Conservation (phyloP, 768 basidiomycete genomes). For the Tricholoma matsutake region DNA sequence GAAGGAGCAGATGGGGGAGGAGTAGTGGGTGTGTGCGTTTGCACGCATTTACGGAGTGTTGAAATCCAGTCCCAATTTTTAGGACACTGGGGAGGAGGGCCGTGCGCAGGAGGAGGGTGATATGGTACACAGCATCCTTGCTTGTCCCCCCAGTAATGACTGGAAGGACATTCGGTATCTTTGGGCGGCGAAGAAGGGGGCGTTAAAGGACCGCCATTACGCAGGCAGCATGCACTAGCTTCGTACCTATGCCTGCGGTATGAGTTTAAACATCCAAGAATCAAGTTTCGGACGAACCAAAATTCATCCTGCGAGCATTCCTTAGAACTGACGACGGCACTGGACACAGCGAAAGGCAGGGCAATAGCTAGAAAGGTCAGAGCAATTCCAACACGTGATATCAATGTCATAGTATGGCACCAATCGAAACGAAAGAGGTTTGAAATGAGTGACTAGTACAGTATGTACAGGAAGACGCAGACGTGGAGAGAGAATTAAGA, state of each 20-base stretch:
- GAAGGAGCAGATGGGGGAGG: constrained; percentile 38
- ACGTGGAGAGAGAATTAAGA: background rate
- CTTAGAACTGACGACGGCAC: constrained; percentile 15
- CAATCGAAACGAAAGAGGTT: background rate
- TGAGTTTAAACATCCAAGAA: constrained; percentile 12
- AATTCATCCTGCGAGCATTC: constrained; percentile 30
- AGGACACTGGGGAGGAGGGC: constrained; percentile 50
- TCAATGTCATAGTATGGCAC: constrained; percentile 10
- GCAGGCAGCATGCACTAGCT: constrained; percentile 40
- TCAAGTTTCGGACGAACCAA: constrained; percentile 20
- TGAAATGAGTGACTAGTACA: constrained; percentile 15
- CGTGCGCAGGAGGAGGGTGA: constrained; percentile 34
- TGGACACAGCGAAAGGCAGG: constrained; percentile 32
- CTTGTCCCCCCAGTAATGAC: constrained; percentile 46
- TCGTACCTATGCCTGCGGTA: constrained; percentile 31
- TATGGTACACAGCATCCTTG: constrained; percentile 54
- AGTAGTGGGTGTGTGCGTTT: constrained; percentile 27
- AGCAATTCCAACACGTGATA: constrained; percentile 11
- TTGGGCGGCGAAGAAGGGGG: constrained; percentile 37
- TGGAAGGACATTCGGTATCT: constrained; percentile 42
- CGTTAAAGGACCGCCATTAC: constrained; percentile 33
- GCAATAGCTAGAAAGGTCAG: constrained; percentile 33
- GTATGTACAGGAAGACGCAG: constrained; percentile 1
- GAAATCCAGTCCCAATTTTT: constrained; percentile 45
- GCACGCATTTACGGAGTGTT: constrained; percentile 40